Base-by-base conservation (phyloP, 352 stramenopile species). In the Phytophthora multivora region DNA sequence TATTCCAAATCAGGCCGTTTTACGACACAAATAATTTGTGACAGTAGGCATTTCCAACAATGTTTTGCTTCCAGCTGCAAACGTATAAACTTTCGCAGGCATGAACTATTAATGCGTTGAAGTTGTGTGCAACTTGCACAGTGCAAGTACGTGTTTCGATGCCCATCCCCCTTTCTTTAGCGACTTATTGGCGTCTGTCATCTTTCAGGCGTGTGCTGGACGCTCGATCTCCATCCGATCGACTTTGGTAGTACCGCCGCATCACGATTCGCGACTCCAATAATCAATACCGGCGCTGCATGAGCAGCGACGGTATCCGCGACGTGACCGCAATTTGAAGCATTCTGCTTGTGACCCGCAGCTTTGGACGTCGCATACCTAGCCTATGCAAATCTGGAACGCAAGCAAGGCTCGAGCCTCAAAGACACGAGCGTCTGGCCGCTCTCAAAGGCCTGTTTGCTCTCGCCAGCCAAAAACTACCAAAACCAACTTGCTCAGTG, bases 231-330 rank as follows among this genome's bases (percentile, higher is more conserved):
- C 54, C 54, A 63, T 49, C 45, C 54, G 39, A 42, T 38, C 19
- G 12, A 16, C 19, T 30, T 38, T 47, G 3, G 13, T 35, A 41
- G 36, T 62, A 52, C 54, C 54, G 33, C 54, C 33, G 54, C 54
- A 62, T 62, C 54, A 62, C 54, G 54, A 62, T 55, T 49, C 21
- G 36, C 31, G 54, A 62, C 54, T 62, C 54, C 39, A 41, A 62
- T 49, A 62, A 54, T 55, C 35, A 46, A 62, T 62, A 21, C 25
- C 42, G 43, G 31, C 30, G 54, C 18, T 62, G 33, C 43, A 31
- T 21, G 26, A 54, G n/a, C 28, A 33, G 28, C 28, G 26, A 6
- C 26, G 26, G 10, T 6, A 48, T 33, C 28, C 40, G 40, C 42
- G 40, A 43, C 51, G 19, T 59, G 39, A 59, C 41, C 30, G 23